phyloP scores from a whole-genome alignment of 1,284 basidiomycete species.

The Tilletia horrida region DNA sequence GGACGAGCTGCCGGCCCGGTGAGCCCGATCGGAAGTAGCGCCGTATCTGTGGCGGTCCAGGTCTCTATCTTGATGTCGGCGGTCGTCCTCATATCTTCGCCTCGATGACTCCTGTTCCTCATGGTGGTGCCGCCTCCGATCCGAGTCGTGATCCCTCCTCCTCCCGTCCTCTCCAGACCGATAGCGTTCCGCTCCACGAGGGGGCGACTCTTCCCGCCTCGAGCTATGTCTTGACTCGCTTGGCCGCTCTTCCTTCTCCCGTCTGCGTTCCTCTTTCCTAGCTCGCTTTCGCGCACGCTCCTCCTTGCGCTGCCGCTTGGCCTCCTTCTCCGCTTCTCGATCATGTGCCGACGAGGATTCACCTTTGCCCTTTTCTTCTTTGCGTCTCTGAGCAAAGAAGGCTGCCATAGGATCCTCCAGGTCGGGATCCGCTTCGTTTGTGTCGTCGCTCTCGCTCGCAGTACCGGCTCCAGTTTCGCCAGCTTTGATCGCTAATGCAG shows the following conservation, averaged over 20 bases:
- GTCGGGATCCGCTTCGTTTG: constrained; percentile 64
- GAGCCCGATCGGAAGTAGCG: too few relatives aligned
- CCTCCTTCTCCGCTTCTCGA: constrained; percentile 28
- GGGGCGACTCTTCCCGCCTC: not conserved
- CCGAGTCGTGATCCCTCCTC: not conserved
- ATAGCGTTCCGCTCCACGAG: not conserved
- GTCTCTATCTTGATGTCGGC: too few relatives aligned
- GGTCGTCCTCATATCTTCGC: too few relatives aligned
- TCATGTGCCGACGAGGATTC: constrained; percentile 13
- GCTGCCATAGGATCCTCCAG: constrained; percentile 97
- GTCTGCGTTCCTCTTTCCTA: constrained; percentile 12
- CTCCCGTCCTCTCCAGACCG: not conserved
- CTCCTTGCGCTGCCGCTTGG: constrained; percentile 39
- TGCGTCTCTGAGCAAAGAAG: constrained; percentile 60
- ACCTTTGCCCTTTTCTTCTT: constrained; percentile 26
- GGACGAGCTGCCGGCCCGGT: too few relatives aligned
- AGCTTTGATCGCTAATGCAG: constrained; percentile 18
- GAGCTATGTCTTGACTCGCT: not conserved
- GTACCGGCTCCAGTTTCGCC: not conserved
- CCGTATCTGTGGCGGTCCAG: too few relatives aligned
- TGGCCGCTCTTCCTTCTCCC: not conserved
- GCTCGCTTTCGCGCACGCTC: constrained; percentile 36
- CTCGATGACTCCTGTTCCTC: too few relatives aligned
- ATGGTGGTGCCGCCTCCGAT: too few relatives aligned
- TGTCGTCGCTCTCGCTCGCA: not conserved